Percentiles rank a stretch among this genome's conserved stretches.
Conservation (phyloP, 2,329 filamentous ascomycete genomes). For the Apiospora kogelbergensis region DNA sequence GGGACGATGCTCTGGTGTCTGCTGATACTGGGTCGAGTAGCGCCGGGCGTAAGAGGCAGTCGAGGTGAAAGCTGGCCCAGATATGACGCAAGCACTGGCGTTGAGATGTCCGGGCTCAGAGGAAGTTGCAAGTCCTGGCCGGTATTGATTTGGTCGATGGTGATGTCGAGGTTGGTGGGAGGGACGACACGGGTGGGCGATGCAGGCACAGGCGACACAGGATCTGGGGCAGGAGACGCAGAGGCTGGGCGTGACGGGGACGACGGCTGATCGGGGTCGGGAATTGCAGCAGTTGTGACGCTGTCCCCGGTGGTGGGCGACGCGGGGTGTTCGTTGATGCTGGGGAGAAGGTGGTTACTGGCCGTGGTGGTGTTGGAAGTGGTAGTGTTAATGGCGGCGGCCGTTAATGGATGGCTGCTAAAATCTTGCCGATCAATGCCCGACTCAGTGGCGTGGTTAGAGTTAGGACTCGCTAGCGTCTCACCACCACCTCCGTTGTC, state of each 20-base stretch:
- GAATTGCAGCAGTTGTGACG: not conserved
- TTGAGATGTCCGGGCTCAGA: slow-evolving; percentile 17
- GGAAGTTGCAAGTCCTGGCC: not conserved
- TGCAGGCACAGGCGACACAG: not conserved
- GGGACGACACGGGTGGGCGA: not conserved
- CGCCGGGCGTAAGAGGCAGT: slow-evolving; percentile 17
- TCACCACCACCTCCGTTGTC: slow-evolving; percentile 11
- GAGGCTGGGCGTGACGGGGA: slow-evolving; percentile 3
- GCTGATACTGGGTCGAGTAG: slow-evolving; percentile 29
- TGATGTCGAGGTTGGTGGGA: not conserved
- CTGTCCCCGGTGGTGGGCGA: not conserved
- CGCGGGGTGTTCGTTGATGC: slow-evolving; percentile 33
- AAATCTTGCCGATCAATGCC: slow-evolving; percentile 37
- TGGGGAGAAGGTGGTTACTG: slow-evolving; percentile 24
- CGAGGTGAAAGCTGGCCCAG: slow-evolving; percentile 9
- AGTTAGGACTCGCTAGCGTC: slow-evolving; percentile 20
- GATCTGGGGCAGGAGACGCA: not conserved
- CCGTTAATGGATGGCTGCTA: slow-evolving; percentile 18
- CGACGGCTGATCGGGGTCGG: not conserved
- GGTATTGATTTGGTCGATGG: not conserved
- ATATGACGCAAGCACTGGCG: slow-evolving; percentile 15
- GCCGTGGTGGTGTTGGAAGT: not conserved
- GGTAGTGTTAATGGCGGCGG: slow-evolving; percentile 7
- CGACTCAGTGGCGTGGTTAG: slow-evolving; percentile 19
- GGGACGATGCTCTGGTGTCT: slow-evolving; percentile 46